Evolutionary conservation across 768 basidiomycete species (phyloP).

Genomic region (Tricholoma terreum): DNA sequence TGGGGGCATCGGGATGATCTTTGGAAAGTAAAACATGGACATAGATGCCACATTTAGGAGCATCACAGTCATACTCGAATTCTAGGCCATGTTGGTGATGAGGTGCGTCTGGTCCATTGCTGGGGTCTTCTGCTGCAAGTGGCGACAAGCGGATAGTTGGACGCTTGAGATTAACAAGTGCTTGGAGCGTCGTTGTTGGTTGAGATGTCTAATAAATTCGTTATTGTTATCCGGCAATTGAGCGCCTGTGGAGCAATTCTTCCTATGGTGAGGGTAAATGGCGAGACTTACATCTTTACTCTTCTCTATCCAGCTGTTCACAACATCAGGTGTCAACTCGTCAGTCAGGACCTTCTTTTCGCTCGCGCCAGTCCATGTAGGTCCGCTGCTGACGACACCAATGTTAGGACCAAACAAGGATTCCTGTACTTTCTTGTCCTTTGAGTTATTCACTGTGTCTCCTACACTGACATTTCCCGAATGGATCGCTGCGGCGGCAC

Average conservation of each 20-base stretch:
- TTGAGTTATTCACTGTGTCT: constrained; percentile 17
- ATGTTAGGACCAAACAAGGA: constrained; percentile 92
- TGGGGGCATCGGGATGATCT: constrained; percentile 53
- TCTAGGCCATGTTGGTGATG: constrained; percentile 76
- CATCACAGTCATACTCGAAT: constrained; percentile 91
- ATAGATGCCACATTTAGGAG: constrained; percentile 78
- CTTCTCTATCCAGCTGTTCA: constrained; percentile 82
- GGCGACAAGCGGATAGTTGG: constrained; percentile 81
- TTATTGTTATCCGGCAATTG: neutral
- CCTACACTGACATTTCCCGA: constrained; percentile 19
- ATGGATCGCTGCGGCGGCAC: constrained; percentile 48
- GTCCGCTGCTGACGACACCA: constrained; percentile 66
- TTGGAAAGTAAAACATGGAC: constrained; percentile 73
- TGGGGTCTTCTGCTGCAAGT: constrained; percentile 44
- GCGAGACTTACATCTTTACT: constrained; percentile 69
- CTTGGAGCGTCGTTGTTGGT: constrained; percentile 91
- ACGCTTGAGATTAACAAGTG: constrained; percentile 90
- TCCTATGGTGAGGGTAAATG: neutral
- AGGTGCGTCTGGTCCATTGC: constrained; percentile 38
- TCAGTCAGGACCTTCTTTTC: constrained; percentile 67
- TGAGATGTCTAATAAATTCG: constrained; percentile 54
- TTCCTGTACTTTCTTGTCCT: constrained; percentile 66
- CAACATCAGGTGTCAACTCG: constrained; percentile 76
- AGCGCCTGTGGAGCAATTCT: neutral
- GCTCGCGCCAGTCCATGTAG: constrained; percentile 62